A percentile compares a stretch with the other conserved stretches of the same genome.
These are phyloP conservation scores for Albugo laibachii DNA, from an alignment of 352 stramenopile species.

Conservation along the genomic window DNA sequence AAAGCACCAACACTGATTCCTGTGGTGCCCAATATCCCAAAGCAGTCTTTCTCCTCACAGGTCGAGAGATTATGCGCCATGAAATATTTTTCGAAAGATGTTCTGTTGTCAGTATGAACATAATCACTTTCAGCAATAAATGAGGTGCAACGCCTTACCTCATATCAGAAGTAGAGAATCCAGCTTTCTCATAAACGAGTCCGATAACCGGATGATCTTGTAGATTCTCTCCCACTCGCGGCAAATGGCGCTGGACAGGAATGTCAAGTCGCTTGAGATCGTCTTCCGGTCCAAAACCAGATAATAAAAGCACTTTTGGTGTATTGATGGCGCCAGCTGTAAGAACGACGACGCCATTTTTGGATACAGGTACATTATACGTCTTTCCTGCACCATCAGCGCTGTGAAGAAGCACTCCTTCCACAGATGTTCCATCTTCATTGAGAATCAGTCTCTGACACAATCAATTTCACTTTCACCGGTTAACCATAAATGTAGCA, in stretches of 20 bases:
- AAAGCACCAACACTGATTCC: constrained; percentile 61
- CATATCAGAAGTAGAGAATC: constrained; percentile 15
- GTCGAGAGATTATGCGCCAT: constrained; percentile 8
- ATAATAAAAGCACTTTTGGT: constrained; percentile 67
- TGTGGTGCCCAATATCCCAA: constrained; percentile 33
- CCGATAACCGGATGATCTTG: constrained; percentile 75
- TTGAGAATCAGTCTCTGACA: constrained; percentile 28
- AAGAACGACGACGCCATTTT: constrained; percentile 41
- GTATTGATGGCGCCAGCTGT: constrained; percentile 36
- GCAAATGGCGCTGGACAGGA: constrained; percentile 17
- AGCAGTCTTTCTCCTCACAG: constrained; percentile 15
- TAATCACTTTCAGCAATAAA: too few species aligned
- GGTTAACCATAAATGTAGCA: constrained; percentile 1
- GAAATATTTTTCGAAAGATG: constrained; percentile 28
- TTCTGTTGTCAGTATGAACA: constrained; percentile 4
- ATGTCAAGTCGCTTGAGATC: constrained; percentile 23
- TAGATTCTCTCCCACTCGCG: constrained; percentile 30
- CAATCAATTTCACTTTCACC: not conserved
- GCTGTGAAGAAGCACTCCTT: not conserved
- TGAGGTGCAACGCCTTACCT: constrained; percentile 12
- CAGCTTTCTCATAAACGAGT: constrained; percentile 34
- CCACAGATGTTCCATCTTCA: constrained; percentile 5
- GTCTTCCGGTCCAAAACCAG: constrained; percentile 39
- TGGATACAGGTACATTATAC: not conserved
- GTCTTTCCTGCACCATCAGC: constrained; percentile 1